phyloP scores from a whole-genome alignment of 148 eudicot genomes.

The Gaultheria prostrata region DNA sequence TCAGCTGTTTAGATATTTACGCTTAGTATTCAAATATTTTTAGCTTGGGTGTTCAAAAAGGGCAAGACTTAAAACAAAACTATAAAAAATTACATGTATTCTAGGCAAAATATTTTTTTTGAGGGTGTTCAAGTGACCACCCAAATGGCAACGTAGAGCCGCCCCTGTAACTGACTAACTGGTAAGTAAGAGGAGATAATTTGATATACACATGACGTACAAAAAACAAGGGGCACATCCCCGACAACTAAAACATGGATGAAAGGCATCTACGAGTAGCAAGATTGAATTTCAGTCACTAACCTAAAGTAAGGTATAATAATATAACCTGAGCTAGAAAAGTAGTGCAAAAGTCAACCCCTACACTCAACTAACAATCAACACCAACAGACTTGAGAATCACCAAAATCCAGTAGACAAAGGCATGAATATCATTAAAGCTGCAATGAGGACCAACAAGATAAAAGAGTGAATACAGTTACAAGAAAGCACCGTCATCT shows the following conservation, averaged over 20 bases:
- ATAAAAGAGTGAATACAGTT: neutral
- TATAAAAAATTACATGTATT: too few relatives aligned
- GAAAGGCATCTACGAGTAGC: neutral
- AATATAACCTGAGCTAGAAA: neutral
- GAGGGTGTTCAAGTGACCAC: too few relatives aligned
- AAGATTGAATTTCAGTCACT: neutral
- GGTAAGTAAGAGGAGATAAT: neutral
- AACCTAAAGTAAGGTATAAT: neutral
- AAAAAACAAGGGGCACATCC: neutral
- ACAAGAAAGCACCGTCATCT: constrained; percentile 21
- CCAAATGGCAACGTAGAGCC: too few relatives aligned
- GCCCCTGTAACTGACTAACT: neutral
- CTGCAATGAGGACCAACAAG: neutral
- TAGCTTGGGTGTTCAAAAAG: too few relatives aligned
- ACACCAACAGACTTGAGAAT: neutral
- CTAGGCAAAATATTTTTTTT: too few relatives aligned
- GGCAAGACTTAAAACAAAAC: too few relatives aligned
- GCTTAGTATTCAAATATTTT: too few relatives aligned
- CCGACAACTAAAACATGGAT: neutral
- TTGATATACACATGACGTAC: neutral
- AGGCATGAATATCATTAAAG: neutral
- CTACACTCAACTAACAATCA: neutral
- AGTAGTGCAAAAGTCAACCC: neutral
- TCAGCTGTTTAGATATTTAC: too few relatives aligned
- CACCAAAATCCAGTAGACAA: neutral